phyloP scores from a whole-genome alignment of 441 rosid species.

The Syzygium malaccense region DNA sequence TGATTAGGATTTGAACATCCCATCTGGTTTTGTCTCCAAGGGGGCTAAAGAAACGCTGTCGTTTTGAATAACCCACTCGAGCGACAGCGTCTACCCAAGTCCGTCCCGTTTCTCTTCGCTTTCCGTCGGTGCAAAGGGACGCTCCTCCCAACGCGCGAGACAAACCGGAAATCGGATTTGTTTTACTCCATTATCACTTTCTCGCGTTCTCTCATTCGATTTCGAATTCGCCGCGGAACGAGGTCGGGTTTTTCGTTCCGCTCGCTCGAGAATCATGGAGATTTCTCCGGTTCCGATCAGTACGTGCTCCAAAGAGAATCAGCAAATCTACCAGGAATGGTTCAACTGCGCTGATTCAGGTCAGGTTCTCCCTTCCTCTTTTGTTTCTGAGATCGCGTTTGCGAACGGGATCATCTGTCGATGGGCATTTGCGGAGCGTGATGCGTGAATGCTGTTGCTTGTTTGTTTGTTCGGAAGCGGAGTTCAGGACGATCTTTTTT shows the following conservation, averaged over 20 bases:
- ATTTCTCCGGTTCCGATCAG: constrained; percentile 50
- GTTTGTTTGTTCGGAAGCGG: background rate
- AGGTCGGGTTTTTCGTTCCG: background rate
- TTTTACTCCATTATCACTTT: accelerated
- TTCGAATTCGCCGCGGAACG: background rate
- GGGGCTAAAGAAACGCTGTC: background rate
- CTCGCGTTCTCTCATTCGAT: background rate
- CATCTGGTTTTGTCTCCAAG: too few species aligned
- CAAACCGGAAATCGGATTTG: background rate
- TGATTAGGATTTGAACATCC: too few species aligned
- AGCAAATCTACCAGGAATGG: constrained; percentile 75
- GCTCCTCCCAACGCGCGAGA: background rate
- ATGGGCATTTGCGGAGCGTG: background rate
- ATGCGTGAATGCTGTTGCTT: background rate
- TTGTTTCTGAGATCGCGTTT: background rate
- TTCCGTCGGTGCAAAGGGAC: background rate
- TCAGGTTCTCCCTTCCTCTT: background rate
- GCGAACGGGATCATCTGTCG: background rate
- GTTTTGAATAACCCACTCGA: background rate
- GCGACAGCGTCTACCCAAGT: background rate
- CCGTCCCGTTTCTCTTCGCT: background rate
- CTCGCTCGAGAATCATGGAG: constrained; percentile 39
- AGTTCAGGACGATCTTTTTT: background rate
- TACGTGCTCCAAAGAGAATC: constrained; percentile 72
- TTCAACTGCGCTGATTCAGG: constrained; percentile 79